Evolutionary conservation across 257 asterid genomes (phyloP).

Genomic region (Plectranthus barbatus): DNA sequence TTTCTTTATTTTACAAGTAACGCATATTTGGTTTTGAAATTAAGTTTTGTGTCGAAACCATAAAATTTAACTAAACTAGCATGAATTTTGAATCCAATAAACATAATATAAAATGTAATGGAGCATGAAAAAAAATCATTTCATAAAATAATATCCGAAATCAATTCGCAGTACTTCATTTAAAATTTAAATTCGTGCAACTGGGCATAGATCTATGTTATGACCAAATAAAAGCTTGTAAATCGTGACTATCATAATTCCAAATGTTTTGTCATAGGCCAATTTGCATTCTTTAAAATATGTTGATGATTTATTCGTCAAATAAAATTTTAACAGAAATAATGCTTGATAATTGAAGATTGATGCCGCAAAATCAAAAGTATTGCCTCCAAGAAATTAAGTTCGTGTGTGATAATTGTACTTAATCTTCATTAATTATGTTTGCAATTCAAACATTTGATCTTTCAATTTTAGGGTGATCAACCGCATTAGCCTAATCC

Average conservation of each 20-base stretch:
- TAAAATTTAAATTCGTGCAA: too few species aligned
- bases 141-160: too few species aligned
- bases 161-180: too few species aligned
- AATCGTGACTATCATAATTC: slow-evolving; percentile 1
- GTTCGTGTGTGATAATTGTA: neutral
- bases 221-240: neutral
- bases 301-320: neutral
- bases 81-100: too few species aligned
- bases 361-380: neutral
- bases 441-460: neutral
- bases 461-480: neutral
- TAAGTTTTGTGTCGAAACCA: too few species aligned
- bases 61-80: too few species aligned
- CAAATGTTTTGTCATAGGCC: slow-evolving; percentile 1
- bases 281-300: neutral
- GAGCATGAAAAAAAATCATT: too few species aligned
- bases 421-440: neutral
- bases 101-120: too few species aligned
- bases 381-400: neutral
- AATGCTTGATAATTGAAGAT: neutral
- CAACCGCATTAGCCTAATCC: neutral
- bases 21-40: too few species aligned
- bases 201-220: neutral
- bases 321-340: neutral
- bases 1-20: too few species aligned